Conservation (phyloP, 202 grass and related monocot genomes). For the Panicum virgatum region DNA sequence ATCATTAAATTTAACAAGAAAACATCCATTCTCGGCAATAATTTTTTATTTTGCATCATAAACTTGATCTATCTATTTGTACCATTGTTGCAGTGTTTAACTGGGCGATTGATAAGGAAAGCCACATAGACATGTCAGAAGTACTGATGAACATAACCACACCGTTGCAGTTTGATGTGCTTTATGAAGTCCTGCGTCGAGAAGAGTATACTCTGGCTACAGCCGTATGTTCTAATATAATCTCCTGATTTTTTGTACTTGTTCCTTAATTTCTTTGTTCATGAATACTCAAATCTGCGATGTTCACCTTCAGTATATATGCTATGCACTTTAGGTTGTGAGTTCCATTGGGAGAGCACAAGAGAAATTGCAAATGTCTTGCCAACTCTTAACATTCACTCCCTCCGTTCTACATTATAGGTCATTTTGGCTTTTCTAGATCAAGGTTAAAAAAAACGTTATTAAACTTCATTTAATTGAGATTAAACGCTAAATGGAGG, state of each 20-base stretch:
- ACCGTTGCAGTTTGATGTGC: not conserved
- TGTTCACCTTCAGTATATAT: not conserved
- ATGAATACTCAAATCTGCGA: not conserved
- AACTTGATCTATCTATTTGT: not conserved
- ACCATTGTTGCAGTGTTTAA: constrained; percentile 22
- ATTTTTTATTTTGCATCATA: not conserved
- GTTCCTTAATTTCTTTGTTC: not conserved
- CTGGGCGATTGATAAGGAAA: constrained; percentile 1
- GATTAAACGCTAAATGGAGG: too few species aligned
- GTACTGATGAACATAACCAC: not conserved
- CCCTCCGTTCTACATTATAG: too few species aligned
- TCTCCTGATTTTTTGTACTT: not conserved
- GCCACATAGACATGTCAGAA: not conserved
- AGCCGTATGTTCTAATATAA: not conserved
- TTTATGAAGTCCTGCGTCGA: not conserved
- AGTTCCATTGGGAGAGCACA: not conserved
- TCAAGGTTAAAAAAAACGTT: too few species aligned
- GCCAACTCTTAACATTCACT: not conserved
- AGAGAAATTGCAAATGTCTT: not conserved
- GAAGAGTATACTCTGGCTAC: not conserved
- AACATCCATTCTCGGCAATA: not conserved
- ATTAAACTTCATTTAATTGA: too few species aligned
- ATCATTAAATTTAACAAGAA: not conserved
- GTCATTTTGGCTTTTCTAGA: too few species aligned
- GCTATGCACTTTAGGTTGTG: not conserved